Evolutionary conservation across 352 stramenopile genomes (phyloP).

Genomic region (Phytophthora rubi): DNA sequence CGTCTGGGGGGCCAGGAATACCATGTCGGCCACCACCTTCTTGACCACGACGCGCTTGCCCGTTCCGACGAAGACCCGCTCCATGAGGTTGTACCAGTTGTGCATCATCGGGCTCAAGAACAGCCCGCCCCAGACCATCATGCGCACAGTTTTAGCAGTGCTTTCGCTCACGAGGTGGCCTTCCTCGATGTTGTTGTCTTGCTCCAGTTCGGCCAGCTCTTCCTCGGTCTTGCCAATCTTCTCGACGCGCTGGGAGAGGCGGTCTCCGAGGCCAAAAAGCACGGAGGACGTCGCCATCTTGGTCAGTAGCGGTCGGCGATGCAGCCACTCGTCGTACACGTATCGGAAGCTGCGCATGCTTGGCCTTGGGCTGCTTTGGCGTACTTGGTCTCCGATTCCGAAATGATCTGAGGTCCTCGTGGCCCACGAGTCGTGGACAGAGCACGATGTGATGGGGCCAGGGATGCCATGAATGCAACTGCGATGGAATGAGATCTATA

Average conservation of each 20-base stretch:
- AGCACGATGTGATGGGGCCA: too few species aligned
- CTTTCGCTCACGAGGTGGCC: constrained; percentile 12
- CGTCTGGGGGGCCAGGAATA: constrained; percentile 36
- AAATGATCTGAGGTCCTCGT: too few species aligned
- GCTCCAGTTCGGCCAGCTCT: constrained; percentile 3
- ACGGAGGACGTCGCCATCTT: constrained; percentile 63
- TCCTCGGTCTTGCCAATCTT: constrained; percentile 12
- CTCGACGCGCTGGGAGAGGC: constrained; percentile 56
- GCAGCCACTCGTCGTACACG: constrained; percentile 58
- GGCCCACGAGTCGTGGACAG: too few species aligned
- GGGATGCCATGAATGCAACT: too few species aligned
- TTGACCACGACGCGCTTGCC: constrained; percentile 26
- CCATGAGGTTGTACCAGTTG: constrained; percentile 88
- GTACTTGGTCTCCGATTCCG: too few species aligned
- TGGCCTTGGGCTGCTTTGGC: too few species aligned
- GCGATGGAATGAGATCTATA: too few species aligned
- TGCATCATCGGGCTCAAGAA: constrained; percentile 87
- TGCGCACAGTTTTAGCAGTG: constrained; percentile 35
- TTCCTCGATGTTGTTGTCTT: constrained; percentile 12
- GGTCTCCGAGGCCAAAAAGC: constrained; percentile 64
- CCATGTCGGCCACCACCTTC: constrained; percentile 38
- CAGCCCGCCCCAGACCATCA: constrained; percentile 86
- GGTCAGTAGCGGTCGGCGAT: constrained; percentile 55
- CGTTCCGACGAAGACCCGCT: constrained; percentile 39
- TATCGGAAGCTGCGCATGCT: constrained; percentile 45